Evolutionary conservation across 1,284 basidiomycete species (phyloP).

Genomic region (Ceratobasidium sp.): DNA sequence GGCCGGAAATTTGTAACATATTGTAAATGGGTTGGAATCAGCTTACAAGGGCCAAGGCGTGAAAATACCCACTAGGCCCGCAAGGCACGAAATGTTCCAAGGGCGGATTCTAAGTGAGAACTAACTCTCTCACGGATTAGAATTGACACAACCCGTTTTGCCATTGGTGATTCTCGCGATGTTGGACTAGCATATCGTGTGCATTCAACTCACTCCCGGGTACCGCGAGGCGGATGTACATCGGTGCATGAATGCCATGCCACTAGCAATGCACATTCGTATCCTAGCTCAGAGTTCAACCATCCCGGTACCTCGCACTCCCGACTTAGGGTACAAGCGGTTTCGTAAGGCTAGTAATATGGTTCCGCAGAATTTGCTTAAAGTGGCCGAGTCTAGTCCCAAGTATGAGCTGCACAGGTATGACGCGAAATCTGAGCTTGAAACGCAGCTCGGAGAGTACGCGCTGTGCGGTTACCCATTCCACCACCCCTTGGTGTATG

Average conservation of each 20-base stretch:
- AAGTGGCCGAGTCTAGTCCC: background rate
- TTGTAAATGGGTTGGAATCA: too few species aligned
- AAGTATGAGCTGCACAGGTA: background rate
- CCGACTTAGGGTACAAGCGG: background rate
- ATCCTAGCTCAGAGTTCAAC: background rate
- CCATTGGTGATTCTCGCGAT: too few species aligned
- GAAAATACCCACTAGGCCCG: too few species aligned
- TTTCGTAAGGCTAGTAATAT: background rate
- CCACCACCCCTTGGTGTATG: background rate
- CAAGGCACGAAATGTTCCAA: too few species aligned
- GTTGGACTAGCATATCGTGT: too few species aligned
- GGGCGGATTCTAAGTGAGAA: too few species aligned
- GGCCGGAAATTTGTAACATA: too few species aligned
- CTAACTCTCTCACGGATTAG: too few species aligned
- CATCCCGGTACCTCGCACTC: constrained; percentile 1
- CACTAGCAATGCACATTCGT: background rate
- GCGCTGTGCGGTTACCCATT: background rate
- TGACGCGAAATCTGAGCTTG: constrained; percentile 5
- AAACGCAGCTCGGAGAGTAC: background rate
- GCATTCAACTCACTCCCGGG: too few species aligned
- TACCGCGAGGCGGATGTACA: background rate
- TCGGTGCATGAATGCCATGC: constrained; percentile 17
- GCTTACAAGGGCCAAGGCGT: too few species aligned
- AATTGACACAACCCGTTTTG: too few species aligned
- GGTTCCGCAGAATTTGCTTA: constrained; percentile 3